Base-by-base conservation (phyloP, 1,284 basidiomycete species). In the Ganoderma lucidum region DNA sequence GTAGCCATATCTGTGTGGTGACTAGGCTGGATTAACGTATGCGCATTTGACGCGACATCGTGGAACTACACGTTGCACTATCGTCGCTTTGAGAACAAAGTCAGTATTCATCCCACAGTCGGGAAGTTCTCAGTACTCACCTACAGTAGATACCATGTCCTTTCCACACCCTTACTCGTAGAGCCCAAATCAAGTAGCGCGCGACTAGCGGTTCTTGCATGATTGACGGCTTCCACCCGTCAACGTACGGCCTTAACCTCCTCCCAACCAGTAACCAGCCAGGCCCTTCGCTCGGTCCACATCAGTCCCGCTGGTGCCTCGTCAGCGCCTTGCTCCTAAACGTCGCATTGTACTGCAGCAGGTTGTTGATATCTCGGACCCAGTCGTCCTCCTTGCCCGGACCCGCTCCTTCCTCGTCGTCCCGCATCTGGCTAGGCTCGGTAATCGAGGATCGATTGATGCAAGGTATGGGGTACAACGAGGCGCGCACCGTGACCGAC, bases 321-420 rank as follows among this genome's bases (percentile, higher is more conserved):
- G 93, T 78, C 69, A 94, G 81, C 12, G 92, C 93, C 81, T 96
- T 97, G 81, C 95, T 96, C 79, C 93, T 83, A 80, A 97, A 97
- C 0, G 95, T 95, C 41, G 93, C 93, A 74, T 97, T 97, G 81
- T 96, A 97, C 81, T 96, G 95, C 68, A 97, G 81, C 68, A 97
- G 81, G 71, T 94, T 96, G 79, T 98, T 98, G 81, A 99, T 98
- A 79, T 99, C 97, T 70, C 94, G 85, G 30, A 98, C 96, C 97
- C 97, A 99, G 75, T 96, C 95, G 74, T 96, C 94, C 75, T 95
- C 95, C 75, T 93, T 93, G 8, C 94, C 93, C 0, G 93, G 90
- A 9, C 76, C 78, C 2, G 77, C 80, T 53, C 83, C 82, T 59
- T 82, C 77, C 12, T 30, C 69, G 30, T 71, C 66, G 67, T 72